Evolutionary conservation across 2,329 filamentous ascomycete species (phyloP).

Genomic region (Pestalotiopsis sp.): DNA sequence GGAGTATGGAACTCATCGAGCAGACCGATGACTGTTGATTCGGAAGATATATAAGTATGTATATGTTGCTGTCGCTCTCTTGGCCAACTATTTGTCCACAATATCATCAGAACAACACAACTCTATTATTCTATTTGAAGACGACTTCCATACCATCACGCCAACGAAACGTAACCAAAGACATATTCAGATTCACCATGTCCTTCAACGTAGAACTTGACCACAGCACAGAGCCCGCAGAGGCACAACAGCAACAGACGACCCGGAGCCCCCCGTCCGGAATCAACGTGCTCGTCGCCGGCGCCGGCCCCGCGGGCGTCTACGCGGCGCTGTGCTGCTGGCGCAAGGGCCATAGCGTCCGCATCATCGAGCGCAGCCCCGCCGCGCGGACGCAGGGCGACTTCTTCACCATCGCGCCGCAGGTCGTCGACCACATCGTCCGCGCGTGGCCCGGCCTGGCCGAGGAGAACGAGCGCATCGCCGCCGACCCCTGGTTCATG

Average conservation of each 20-base stretch:
- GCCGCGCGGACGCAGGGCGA: slow-evolving; percentile 13
- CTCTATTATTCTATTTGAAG: not conserved
- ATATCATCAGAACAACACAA: not conserved
- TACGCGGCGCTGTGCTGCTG: slow-evolving; percentile 1
- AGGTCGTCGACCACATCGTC: slow-evolving; percentile 15
- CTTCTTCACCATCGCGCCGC: slow-evolving; percentile 19
- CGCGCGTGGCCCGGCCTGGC: slow-evolving; percentile 20
- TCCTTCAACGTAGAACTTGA: not conserved
- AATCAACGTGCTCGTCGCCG: not conserved
- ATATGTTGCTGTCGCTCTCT: too few species aligned
- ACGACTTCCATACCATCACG: not conserved
- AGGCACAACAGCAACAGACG: not conserved
- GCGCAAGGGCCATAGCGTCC: not conserved
- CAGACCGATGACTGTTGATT: too few species aligned
- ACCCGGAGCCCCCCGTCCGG: not conserved
- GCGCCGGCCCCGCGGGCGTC: not conserved
- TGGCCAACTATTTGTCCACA: too few species aligned
- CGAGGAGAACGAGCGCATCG: slow-evolving; percentile 4
- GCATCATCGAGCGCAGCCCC: not conserved
- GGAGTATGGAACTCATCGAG: too few species aligned
- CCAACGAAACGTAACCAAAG: not conserved
- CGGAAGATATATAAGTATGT: too few species aligned
- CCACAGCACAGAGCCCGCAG: not conserved
- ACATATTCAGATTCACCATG: not conserved
- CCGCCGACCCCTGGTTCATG: slow-evolving; percentile 16